These are phyloP conservation scores for Fusarium avenaceum DNA, from an alignment of 2,329 filamentous ascomycete species.

Conservation along the genomic window DNA sequence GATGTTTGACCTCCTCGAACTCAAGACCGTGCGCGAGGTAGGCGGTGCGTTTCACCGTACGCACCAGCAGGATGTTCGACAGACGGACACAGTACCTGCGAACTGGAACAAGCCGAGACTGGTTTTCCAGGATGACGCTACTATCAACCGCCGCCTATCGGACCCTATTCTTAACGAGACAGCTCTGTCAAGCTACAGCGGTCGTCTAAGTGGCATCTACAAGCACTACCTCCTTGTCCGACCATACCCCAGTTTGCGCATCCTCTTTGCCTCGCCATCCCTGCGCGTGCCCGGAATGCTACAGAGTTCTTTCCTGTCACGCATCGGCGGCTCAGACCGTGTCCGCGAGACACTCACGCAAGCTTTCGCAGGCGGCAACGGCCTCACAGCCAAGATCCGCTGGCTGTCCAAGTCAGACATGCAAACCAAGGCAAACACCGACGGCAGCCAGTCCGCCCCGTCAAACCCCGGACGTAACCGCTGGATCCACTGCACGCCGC, in stretches of 20 bases:
- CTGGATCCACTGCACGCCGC: constrained; percentile 84
- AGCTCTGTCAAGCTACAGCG: constrained; percentile 28
- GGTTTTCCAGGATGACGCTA: constrained; percentile 56
- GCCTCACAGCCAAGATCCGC: constrained; percentile 80
- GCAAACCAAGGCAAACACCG: constrained; percentile 50
- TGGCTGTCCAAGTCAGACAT: constrained; percentile 65
- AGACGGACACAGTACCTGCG: constrained; percentile 56
- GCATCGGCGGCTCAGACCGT: constrained; percentile 64
- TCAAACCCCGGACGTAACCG: constrained; percentile 66
- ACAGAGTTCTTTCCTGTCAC: constrained; percentile 69
- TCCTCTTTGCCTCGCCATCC: constrained; percentile 77
- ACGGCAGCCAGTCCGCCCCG: constrained; percentile 28
- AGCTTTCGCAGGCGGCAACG: constrained; percentile 76
- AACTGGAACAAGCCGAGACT: constrained; percentile 59
- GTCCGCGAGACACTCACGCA: constrained; percentile 63
- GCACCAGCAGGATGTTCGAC: constrained; percentile 51
- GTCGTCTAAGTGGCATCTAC: constrained; percentile 54
- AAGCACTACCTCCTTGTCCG: constrained; percentile 74
- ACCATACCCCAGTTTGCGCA: constrained; percentile 74
- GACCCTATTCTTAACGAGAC: constrained; percentile 42
- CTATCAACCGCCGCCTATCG: constrained; percentile 37
- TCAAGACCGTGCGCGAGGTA: constrained; percentile 72
- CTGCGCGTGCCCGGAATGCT: constrained; percentile 77
- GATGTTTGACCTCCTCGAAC: constrained; percentile 76
- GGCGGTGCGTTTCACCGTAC: constrained; percentile 73